Base-by-base conservation (phyloP, 306 rosid genomes). In the Vachellia pachyceras region DNA sequence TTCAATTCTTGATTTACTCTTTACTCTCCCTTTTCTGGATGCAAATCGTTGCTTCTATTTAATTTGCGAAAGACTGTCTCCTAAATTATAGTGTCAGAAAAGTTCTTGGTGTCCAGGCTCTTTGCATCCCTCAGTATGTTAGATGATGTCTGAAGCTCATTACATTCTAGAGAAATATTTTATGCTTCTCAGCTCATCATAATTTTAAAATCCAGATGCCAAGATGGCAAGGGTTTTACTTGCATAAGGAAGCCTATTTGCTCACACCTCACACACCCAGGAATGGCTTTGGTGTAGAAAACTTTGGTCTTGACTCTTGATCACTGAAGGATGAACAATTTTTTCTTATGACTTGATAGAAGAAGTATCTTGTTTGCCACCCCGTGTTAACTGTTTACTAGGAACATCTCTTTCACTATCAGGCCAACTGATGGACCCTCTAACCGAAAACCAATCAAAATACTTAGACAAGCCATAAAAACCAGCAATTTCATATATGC, bases 101-200 rank as follows among this genome's bases (percentile, higher is more conserved):
- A 35, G 44, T 23, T 61, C 35, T 66, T 17, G 33, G 69, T 23
- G 75, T 52, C 47, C 54, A 11, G 54, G 76, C 63, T 39, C 55
- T 46, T 36, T 42, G 23, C 33, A 49, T 46, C n/a, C 49, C 2
- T 61, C 13, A 73, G 68, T 65, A 61, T 5, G n/a, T n/a, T 68
- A 49, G 65, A 75, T 75, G 68, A 25, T 17, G 44, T 81, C 22
- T 41, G 70, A 81, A 76, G 49, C 75, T 84, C 29, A 41, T 40
- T 15, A 10, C 47, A 41, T 40, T 22, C 46, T 25, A 47, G 14
- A 29, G 10, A 10, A 76, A 57, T 79, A 79, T n/a, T 84, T 11
- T 73, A 50, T 65, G 69, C 33, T 39, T 18, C 41, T 41, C 66
- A 78, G 45, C 54, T 66, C 9, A 74, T 40, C n/a, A n/a, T n/a